phyloP scores from a whole-genome alignment of 352 stramenopile species.

The Globisporangium apiculatum region DNA sequence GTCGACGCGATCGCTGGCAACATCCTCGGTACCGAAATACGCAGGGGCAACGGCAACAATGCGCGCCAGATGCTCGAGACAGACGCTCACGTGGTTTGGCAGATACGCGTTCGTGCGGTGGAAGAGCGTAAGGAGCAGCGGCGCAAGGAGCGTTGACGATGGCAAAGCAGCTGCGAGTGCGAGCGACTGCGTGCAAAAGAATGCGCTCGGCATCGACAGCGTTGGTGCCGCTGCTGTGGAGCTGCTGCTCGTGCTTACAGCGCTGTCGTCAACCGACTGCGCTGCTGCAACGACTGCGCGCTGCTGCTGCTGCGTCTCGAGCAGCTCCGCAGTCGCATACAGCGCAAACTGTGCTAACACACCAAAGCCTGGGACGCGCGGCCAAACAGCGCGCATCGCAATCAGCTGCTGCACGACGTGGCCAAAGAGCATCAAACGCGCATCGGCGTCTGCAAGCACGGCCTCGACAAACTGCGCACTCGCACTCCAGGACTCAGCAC shows the following conservation, averaged over 20 bases:
- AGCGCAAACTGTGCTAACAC: conserved; percentile 37
- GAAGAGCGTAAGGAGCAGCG: conserved; percentile 51
- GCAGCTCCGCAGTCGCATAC: conserved; percentile 31
- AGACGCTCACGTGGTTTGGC: conserved; percentile 63
- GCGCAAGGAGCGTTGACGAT: conserved; percentile 19
- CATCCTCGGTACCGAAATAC: conserved; percentile 45
- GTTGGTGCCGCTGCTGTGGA: conserved; percentile 8
- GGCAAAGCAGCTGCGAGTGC: conserved; percentile 42
- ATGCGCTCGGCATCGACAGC: conserved; percentile 2
- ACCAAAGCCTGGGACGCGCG: conserved; percentile 41
- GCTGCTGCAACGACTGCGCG: conserved; percentile 27
- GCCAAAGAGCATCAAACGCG: conserved; percentile 34
- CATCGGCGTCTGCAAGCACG: conserved; percentile 29
- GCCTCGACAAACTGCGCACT: conserved; percentile 21
- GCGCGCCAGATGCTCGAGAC: conserved; percentile 56
- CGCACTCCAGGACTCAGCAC: conserved; percentile 36
- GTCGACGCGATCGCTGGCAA: conserved; percentile 20
- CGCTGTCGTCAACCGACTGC: conserved; percentile 24
- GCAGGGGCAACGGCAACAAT: conserved; percentile 44
- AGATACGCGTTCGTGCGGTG: conserved; percentile 60
- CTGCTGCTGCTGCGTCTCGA: conserved; percentile 20
- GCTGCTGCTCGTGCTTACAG: conserved; percentile 20
- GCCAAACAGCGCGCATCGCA: conserved; percentile 47
- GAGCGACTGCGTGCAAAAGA: conserved; percentile 55
- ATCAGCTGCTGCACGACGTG: conserved; percentile 38